phyloP scores from a whole-genome alignment of 257 asterid species.

The Lithospermum erythrorhizon region DNA sequence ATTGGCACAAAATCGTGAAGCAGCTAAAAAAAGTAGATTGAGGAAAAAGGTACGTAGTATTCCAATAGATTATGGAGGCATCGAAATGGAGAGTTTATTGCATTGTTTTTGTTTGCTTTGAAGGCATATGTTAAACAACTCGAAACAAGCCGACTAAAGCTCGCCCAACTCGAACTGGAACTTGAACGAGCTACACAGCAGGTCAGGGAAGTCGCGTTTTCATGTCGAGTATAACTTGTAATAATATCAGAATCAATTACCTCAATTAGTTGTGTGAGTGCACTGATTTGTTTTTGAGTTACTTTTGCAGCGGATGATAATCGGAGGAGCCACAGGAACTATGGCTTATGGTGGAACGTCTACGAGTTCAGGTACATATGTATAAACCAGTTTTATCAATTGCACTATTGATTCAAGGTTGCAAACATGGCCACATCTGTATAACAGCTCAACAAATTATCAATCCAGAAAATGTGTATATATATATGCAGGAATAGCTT shows the following conservation, averaged over 20 bases:
- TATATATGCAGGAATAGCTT: constrained; percentile 39
- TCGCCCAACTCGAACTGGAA: constrained; percentile 78
- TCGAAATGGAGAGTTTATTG: neutral
- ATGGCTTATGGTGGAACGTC: constrained; percentile 37
- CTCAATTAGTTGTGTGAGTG: no score
- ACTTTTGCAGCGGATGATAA: constrained; percentile 43
- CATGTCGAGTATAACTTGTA: neutral
- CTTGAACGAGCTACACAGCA: constrained; percentile 74
- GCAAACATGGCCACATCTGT: no score
- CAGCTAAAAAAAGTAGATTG: constrained; percentile 79
- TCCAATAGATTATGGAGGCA: neutral
- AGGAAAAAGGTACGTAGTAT: constrained; percentile 55
- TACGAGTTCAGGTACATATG: constrained; percentile 37
- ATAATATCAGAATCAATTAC: no score
- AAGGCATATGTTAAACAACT: constrained; percentile 91
- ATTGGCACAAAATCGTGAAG: constrained; percentile 89
- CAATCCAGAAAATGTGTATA: neutral
- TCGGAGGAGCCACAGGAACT: constrained; percentile 34
- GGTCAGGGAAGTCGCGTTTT: constrained; percentile 15
- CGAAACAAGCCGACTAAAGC: constrained; percentile 76
- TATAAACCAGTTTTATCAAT: neutral
- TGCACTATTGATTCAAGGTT: no score
- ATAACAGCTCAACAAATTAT: neutral
- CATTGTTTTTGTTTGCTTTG: neutral
- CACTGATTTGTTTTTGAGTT: neutral